Base-by-base conservation (phyloP, 257 asterid genomes). In the Nicotiana knightiana region DNA sequence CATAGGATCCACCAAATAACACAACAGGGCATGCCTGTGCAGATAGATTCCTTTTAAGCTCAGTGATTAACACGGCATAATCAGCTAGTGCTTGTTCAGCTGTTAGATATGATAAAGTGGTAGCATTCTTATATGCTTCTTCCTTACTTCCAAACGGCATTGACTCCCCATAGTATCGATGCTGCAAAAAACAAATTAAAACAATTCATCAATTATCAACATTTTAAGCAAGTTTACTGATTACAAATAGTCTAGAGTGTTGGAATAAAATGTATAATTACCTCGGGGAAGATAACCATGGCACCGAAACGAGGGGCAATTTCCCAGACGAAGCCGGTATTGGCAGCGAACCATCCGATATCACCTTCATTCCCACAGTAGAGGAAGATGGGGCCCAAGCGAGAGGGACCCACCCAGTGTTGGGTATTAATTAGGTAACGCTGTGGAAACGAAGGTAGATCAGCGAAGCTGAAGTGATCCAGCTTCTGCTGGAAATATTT, bases 281-380 rank as follows among this genome's bases (percentile, higher is more conserved):
- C 98, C 91, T 95, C 99, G 1, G 97, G 97, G 80, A 95, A 95
- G 82, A 95, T 59, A 61, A 95, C 77, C 97, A 93, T 91, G 85
- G 99, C 97, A 66, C 93, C 87, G 71, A 95, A 93, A 77, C 86
- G 91, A 66, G 97, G 98, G 9, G 97, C 98, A 78, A 90, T 71
- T 81, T 93, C 99, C 99, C 98, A 95, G 15, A 93, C 86, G 79
- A 95, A 90, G 81, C 99, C 99, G 9, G 97, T 88, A 70, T 93
- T 93, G 33, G 84, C 92, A 70, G 99, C 98, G 77, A 95, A 95
- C 99, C 98, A 95, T 79, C 92, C 98, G 48, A 95, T 95, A 51
- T 93, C 90, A 9, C 98, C 98, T 89, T 95, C 99, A 28, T 95
- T 95, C 26, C 99, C 98, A 81, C 98, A 93, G 91, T 93, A 95